Conservation (phyloP, 495 filamentous ascomycete species). For the Platismatia glauca region DNA sequence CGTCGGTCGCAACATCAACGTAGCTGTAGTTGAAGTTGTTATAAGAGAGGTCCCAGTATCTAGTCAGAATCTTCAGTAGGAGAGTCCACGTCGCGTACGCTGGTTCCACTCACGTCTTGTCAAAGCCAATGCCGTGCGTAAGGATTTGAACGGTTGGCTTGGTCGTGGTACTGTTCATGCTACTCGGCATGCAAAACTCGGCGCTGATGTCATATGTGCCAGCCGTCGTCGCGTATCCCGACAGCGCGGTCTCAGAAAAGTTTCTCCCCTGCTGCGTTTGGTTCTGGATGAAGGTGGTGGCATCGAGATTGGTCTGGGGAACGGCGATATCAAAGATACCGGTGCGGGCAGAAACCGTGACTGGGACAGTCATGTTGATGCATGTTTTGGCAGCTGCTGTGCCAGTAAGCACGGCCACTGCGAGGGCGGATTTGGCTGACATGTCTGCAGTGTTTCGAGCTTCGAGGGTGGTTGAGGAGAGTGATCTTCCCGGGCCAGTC, state of each 20-base stretch:
- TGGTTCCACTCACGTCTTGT: slow-evolving; percentile 34
- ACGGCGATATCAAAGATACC: slow-evolving; percentile 31
- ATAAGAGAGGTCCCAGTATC: slow-evolving; percentile 52
- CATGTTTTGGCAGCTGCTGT: slow-evolving; percentile 30
- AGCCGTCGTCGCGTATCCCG: slow-evolving; percentile 26
- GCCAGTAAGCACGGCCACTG: slow-evolving; percentile 9
- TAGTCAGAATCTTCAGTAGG: slow-evolving; percentile 11
- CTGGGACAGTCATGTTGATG: slow-evolving; percentile 31
- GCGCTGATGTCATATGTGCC: slow-evolving; percentile 31
- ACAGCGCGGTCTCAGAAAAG: slow-evolving; percentile 25
- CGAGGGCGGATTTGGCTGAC: slow-evolving; percentile 8
- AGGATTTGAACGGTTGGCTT: slow-evolving; percentile 44
- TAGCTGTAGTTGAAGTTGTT: slow-evolving; percentile 50
- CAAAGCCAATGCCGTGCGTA: slow-evolving; percentile 55
- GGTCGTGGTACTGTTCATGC: slow-evolving; percentile 23
- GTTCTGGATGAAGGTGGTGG: slow-evolving; percentile 31
- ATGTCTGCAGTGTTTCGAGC: not conserved
- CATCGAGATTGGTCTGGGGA: slow-evolving; percentile 32
- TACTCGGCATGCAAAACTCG: slow-evolving; percentile 30
- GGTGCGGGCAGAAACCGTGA: slow-evolving; percentile 31
- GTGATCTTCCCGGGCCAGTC: not conserved
- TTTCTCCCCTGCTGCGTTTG: slow-evolving; percentile 31
- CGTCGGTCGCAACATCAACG: slow-evolving; percentile 42
- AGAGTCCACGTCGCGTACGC: not conserved
- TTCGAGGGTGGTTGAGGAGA: not conserved